Percentiles rank a stretch among this genome's conserved stretches.
phyloP scores from a whole-genome alignment of 805 yeast genomes.

The Monosporozyma yasuniensis region DNA sequence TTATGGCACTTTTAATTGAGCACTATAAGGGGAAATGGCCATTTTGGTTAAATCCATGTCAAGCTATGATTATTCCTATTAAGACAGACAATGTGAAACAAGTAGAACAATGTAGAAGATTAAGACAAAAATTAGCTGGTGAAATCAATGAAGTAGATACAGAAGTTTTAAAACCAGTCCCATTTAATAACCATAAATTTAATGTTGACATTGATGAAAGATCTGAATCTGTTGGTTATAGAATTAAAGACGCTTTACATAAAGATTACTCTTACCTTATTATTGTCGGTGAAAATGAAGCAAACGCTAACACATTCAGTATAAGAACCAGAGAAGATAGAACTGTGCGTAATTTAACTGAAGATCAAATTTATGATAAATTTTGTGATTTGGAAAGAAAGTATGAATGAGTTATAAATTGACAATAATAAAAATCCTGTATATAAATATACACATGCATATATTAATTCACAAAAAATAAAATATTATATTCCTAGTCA shows the following conservation, averaged over 20 bases:
- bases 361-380: constrained; percentile 42
- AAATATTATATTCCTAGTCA: neutral
- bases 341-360: constrained; percentile 35
- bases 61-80: constrained; percentile 77
- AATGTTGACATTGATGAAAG: constrained; percentile 69
- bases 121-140: constrained; percentile 42
- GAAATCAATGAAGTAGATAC: constrained; percentile 25
- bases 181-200: constrained; percentile 51
- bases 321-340: constrained; percentile 51
- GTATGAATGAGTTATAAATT: constrained; percentile 28
- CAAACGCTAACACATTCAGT: constrained; percentile 48
- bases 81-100: constrained; percentile 43
- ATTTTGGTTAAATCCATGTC: constrained; percentile 91
- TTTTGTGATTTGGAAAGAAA: constrained; percentile 49
- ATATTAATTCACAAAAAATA: neutral
- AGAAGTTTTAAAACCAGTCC: constrained; percentile 37
- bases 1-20: constrained; percentile 82
- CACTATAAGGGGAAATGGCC: constrained; percentile 95
- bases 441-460: constrained; percentile 10
- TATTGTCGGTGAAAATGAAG: constrained; percentile 84
- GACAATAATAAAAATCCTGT: constrained; percentile 1
- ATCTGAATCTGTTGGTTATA: constrained; percentile 66
- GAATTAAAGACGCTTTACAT: constrained; percentile 69
- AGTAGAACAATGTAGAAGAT: constrained; percentile 40
- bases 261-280: constrained; percentile 72